A percentile compares a stretch with the other conserved stretches of the same genome.
These are phyloP conservation scores for Leccinum obscurum DNA, from an alignment of 768 basidiomycete genomes.

Conservation along the genomic window DNA sequence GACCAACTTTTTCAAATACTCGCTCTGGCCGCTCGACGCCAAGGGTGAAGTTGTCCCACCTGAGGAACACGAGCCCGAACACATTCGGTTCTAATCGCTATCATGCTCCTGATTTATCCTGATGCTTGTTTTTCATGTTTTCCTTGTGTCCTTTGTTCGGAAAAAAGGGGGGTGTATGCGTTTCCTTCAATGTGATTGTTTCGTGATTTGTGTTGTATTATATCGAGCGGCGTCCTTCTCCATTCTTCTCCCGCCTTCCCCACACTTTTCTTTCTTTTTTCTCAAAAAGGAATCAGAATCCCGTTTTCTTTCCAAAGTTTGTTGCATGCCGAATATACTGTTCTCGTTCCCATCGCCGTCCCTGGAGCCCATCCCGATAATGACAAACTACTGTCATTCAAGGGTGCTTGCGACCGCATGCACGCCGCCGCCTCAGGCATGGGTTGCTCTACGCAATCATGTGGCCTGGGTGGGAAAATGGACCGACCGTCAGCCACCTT, in stretches of 20 bases:
- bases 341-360: neutral
- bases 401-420: neutral
- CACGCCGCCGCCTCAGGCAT: too few species aligned
- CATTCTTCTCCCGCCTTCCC: too few species aligned
- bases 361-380: too few species aligned
- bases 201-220: neutral
- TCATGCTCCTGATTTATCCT: too few species aligned
- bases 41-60: slow-evolving; percentile 55
- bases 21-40: slow-evolving; percentile 76
- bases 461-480: too few species aligned
- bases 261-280: neutral
- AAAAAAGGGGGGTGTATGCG: neutral
- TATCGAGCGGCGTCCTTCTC: neutral
- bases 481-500: too few species aligned
- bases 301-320: neutral
- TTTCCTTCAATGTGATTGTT: neutral
- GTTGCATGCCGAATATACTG: neutral
- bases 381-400: too few species aligned
- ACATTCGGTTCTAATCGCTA: slow-evolving; percentile 22
- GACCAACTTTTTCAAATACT: slow-evolving; percentile 68
- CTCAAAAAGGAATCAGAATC: neutral
- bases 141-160: neutral
- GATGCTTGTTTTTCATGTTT: neutral
- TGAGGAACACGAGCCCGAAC: slow-evolving; percentile 58
- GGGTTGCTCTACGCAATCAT: too few species aligned